Evolutionary conservation across 2,329 filamentous ascomycete genomes (phyloP).

Genomic region (Emergomyces africanus): DNA sequence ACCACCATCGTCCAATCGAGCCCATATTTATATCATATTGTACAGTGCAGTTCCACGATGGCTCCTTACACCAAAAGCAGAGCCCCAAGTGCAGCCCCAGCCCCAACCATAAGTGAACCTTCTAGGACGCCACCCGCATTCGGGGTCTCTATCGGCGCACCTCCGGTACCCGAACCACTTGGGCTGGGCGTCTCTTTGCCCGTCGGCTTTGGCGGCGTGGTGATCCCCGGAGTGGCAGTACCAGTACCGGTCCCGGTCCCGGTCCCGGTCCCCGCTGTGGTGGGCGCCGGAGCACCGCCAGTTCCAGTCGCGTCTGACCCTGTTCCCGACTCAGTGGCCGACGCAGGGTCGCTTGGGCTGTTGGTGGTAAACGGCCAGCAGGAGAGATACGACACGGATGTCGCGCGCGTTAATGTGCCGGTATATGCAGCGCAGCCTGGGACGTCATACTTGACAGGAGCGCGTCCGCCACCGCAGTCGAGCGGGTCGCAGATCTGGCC

Average conservation of each 20-base stretch:
- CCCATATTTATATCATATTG: neutral
- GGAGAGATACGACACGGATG: neutral
- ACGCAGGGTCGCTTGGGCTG: neutral
- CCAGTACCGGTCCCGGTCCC: neutral
- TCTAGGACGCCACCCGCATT: neutral
- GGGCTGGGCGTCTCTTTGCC: neutral
- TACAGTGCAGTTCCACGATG: neutral
- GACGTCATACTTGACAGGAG: slow-evolving; percentile 49
- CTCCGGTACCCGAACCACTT: neutral
- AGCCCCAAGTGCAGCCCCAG: neutral
- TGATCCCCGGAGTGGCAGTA: neutral
- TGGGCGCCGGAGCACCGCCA: neutral
- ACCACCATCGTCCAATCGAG: neutral
- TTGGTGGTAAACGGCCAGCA: neutral
- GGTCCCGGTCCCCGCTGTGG: neutral
- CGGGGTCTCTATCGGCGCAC: neutral
- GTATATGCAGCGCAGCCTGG: slow-evolving; percentile 33
- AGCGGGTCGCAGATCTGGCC: slow-evolving; percentile 52
- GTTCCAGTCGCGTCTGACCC: neutral
- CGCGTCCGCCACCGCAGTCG: slow-evolving; percentile 56
- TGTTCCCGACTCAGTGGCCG: neutral
- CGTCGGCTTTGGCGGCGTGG: neutral
- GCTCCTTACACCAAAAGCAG: neutral
- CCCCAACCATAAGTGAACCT: neutral
- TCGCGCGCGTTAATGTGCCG: neutral